Conservation (phyloP, 305 asterid species). For the Solanum hybrid region DNA sequence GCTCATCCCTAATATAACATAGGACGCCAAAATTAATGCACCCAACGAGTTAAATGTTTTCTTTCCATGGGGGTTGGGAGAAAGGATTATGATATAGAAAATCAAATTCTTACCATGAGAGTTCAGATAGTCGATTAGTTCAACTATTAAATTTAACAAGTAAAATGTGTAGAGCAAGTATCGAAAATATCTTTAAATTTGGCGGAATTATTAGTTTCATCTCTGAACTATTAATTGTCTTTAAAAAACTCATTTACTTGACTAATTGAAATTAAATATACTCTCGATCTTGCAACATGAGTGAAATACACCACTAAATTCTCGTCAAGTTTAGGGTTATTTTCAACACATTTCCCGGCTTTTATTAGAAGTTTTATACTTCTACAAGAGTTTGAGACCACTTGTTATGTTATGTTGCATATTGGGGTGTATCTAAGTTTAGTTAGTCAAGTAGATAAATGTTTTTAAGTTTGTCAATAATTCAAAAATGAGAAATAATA, state of each 20-base stretch:
- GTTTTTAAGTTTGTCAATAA: neutral
- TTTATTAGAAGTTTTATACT: neutral
- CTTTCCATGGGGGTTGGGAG: neutral
- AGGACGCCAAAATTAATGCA: neutral
- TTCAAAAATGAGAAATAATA: no score
- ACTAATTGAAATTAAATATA: no score
- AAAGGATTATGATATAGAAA: no score
- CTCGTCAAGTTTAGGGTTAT: neutral
- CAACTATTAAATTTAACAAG: neutral
- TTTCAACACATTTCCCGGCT: rapidly evolving
- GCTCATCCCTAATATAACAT: neutral
- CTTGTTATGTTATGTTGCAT: neutral
- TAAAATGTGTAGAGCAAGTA: neutral
- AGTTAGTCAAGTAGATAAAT: no score
- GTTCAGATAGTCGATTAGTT: neutral
- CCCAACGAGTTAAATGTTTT: neutral
- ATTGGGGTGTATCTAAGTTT: neutral
- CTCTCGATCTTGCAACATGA: no score
- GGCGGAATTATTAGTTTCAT: neutral
- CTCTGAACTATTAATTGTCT: no score
- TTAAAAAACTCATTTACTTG: no score
- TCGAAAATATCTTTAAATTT: rapidly evolving
- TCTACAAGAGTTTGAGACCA: neutral
- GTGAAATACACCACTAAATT: no score
- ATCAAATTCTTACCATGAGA: no score